Percentiles rank a stretch among this genome's conserved stretches.
These are phyloP conservation scores for Trichoderma sp. DNA, from an alignment of 2,329 filamentous ascomycete genomes.

Conservation along the genomic window DNA sequence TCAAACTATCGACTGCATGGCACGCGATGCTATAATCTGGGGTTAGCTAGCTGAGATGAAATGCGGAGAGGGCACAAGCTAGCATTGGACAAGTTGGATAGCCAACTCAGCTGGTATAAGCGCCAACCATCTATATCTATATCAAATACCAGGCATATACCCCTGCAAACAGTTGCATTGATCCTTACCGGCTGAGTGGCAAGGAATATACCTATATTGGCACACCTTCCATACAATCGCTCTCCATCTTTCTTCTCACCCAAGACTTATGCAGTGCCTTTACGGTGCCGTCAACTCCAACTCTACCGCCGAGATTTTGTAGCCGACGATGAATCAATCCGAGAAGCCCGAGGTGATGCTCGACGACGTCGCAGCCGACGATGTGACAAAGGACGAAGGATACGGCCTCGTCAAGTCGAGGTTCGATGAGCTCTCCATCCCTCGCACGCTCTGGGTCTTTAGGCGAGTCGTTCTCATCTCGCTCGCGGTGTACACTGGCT, in stretches of 20 bases:
- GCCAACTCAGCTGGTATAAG: background rate
- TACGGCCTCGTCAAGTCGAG: background rate
- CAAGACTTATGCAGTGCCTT: background rate
- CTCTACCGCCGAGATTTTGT: background rate
- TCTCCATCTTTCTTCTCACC: background rate
- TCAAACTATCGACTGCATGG: background rate
- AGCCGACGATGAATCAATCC: background rate
- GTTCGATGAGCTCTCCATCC: background rate
- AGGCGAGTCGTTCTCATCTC: background rate
- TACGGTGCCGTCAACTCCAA: background rate
- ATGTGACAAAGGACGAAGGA: background rate
- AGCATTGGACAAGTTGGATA: background rate
- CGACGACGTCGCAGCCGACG: background rate
- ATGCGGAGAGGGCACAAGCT: background rate
- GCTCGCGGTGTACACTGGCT: background rate
- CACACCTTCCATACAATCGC: background rate
- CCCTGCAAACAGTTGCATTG: background rate
- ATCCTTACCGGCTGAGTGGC: background rate
- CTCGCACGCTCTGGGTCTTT: background rate
- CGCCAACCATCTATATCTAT: background rate
- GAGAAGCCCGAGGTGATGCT: background rate
- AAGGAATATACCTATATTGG: background rate
- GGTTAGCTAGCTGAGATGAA: background rate
- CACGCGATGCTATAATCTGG: too few relatives aligned
- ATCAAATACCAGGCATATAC: background rate